These are phyloP conservation scores for Tolypocladium ophioglossoides DNA, from an alignment of 2,329 filamentous ascomycete genomes.

Conservation along the genomic window DNA sequence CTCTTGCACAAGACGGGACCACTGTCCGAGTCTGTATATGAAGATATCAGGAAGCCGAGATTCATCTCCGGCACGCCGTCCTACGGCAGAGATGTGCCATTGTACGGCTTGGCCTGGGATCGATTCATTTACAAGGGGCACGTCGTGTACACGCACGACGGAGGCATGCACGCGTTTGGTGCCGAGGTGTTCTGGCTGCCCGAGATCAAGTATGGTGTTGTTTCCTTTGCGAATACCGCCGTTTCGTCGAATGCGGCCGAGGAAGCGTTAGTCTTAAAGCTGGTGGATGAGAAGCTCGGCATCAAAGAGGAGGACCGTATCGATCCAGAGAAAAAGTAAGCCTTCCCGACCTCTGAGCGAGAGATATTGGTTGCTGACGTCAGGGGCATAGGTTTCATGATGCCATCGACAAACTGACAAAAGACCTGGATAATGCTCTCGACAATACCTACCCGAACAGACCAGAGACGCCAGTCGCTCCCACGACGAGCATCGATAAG, in stretches of 20 bases:
- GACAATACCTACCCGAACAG: background rate
- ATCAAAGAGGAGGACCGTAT: slow-evolving; percentile 11
- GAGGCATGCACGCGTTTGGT: slow-evolving; percentile 15
- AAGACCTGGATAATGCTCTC: background rate
- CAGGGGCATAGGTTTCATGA: background rate
- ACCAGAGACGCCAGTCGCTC: background rate
- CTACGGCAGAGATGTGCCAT: slow-evolving; percentile 6
- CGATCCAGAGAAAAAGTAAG: slow-evolving; percentile 8
- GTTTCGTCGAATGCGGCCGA: slow-evolving; percentile 19
- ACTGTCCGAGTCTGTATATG: slow-evolving; percentile 13
- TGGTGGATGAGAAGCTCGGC: slow-evolving; percentile 19
- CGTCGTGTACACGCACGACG: slow-evolving; percentile 18
- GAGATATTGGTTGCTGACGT: background rate
- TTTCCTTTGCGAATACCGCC: background rate
- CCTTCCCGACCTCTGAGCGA: background rate
- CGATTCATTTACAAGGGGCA: slow-evolving; percentile 15
- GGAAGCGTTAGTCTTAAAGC: slow-evolving; percentile 13
- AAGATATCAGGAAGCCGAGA: slow-evolving; percentile 19
- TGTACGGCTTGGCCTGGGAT: slow-evolving; percentile 21
- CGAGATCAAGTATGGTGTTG: background rate
- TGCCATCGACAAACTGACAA: background rate
- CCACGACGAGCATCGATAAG: background rate
- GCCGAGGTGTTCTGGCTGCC: slow-evolving; percentile 19
- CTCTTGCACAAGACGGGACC: slow-evolving; percentile 24
- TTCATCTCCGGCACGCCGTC: slow-evolving; percentile 11